Conservation (phyloP, 345 rosid genomes). For the Lagerstroemia speciosa region DNA sequence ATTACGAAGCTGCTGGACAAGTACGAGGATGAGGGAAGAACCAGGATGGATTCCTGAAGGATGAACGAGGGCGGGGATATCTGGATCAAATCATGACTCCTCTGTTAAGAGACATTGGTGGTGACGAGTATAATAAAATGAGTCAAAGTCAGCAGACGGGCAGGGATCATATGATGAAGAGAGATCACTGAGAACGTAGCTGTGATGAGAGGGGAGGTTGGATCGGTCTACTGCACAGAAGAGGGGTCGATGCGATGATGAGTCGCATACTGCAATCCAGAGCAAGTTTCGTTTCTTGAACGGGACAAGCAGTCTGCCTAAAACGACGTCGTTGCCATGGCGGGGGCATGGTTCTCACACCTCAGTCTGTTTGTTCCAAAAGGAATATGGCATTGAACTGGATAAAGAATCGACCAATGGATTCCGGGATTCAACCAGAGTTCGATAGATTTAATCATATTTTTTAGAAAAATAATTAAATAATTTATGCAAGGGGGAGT, state of each 20-base stretch:
- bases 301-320: too few species aligned
- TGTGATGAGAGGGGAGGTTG: background rate
- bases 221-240: background rate
- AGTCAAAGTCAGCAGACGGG: background rate
- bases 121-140: conserved; percentile 5
- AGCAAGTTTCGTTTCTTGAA: background rate
- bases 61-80: background rate
- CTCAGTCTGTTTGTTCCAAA: too few species aligned
- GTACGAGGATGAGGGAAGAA: background rate
- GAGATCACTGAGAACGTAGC: background rate
- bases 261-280: background rate
- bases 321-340: too few species aligned
- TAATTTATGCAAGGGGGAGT: too few species aligned
- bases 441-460: too few species aligned
- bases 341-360: too few species aligned
- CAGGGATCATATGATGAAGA: conserved; percentile 1
- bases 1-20: background rate
- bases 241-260: conserved; percentile 7
- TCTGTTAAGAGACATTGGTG: background rate
- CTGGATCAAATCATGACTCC: background rate
- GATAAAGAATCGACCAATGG: too few species aligned
- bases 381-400: too few species aligned
- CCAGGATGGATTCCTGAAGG: background rate
- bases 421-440: too few species aligned
- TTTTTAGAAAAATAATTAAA: too few species aligned